Base-by-base conservation (phyloP, 495 filamentous ascomycete species). In the Lasiosphaeris hirsuta region DNA sequence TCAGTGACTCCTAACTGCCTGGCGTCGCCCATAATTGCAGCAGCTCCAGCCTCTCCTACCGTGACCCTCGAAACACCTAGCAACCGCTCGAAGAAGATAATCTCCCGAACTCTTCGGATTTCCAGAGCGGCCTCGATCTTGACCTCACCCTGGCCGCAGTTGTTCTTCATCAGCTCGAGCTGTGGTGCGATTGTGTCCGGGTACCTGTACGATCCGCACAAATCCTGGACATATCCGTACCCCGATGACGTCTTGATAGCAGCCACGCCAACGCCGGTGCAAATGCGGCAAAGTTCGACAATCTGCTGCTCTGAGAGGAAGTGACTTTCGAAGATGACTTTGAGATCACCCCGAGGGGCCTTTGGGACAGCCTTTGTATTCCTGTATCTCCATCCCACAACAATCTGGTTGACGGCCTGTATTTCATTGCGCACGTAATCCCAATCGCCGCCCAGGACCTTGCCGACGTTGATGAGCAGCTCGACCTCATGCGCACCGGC, bases 281-380 rank as follows among this genome's bases (percentile, higher is more conserved):
- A 84, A 30, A 84, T 81, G 62, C 70, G 60, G 58, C 81, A 82
- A 2, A 85, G 65, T 30, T 61, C 68, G 10, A 69, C 46, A 47
- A 85, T 79, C 45, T 84, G 71, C 9, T 73, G 61, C 0, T 75
- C 59, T 15, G 67, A 39, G 1, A 82, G 71, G 51, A 59, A 85
- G 50, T 80, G 78, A 61, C 80, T 84, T 57, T 83, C 81, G 44
- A 85, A 84, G 55, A 85, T 84, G 41, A 83, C 81, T 59, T 85
- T 85, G 14, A 85, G 66, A 1, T 74, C 72, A 0, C 73, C 81
- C 1, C 75, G n/a, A n/a, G n/a, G n/a, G n/a, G n/a, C n/a, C n/a
- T n/a, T 72, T 13, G 63, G 51, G 6, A 36, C 40, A 4, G 62
- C 59, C 19, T 10, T 40, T 10, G n/a, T 13, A 13, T 30, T 30